Evolutionary conservation across 331 rosid species (phyloP), one percentile per base, ranked within the genome.

Genomic region (Spiraea crenata): DNA sequence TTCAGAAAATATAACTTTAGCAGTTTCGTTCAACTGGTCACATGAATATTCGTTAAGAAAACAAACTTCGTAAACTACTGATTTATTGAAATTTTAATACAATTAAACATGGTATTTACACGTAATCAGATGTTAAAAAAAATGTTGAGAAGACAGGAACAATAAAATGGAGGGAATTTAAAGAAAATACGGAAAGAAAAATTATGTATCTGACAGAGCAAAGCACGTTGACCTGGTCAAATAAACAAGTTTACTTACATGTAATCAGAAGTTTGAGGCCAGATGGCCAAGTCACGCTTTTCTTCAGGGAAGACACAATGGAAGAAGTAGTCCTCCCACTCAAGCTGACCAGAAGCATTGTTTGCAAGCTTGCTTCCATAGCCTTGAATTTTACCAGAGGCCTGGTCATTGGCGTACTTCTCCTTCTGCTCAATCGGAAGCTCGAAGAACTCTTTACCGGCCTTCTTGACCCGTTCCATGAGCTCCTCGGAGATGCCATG

Each of bases 301-400:
- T 89, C 85, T 54, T 89, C 82, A 0, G 97, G 97, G 63, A 54
- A 87, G n/a, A 59, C 35, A 39, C 82, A 86, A 67, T 92, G 97
- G 82, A 92, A 92, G 75, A 89, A 92, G 66, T 89, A 92, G 71
- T 92, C 97, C 69, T 89, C 90, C 97, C 97, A 89, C 70, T 92
- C 97, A 4, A 89, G 92, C 63, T 78, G 86, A 0, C 97, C 97
- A 42, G 90, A 77, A 0, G 85, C 85, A 71, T 82, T 89, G 68
- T 92, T 92, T 0, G 97, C 93, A 0, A 92, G 85, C 72, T 92
- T 92, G 83, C 97, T 92, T 9, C 97, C 97, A n/a, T 92, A 92
- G 8, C 97, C 97, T 74, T 92, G 96, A 68, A 92, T 78, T 41
- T 81, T 83, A 0, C 93, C 93, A 0, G 78, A 40, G 0, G 10